These are phyloP conservation scores for Alternaria arbusti DNA, from an alignment of 2,329 filamentous ascomycete genomes.

Conservation along the genomic window DNA sequence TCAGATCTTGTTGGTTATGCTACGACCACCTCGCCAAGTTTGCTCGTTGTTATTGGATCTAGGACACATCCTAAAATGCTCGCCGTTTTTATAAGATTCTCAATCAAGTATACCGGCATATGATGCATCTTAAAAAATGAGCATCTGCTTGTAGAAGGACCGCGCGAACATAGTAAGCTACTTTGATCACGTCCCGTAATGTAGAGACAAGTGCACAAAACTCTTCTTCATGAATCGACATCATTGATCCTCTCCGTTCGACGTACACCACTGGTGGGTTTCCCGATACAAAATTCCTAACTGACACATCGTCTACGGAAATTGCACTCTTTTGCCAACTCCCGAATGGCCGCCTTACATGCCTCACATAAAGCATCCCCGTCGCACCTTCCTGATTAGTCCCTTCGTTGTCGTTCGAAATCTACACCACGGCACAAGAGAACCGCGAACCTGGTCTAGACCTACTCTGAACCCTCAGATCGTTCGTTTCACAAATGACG, in stretches of 20 bases:
- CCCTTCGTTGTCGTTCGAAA: neutral
- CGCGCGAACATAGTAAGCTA: neutral
- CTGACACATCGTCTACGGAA: neutral
- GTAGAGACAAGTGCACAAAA: neutral
- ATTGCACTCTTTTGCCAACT: neutral
- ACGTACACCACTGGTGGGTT: neutral
- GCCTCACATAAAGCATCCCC: neutral
- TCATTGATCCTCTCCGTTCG: neutral
- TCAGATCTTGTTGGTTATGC: neutral
- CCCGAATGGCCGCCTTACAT: neutral
- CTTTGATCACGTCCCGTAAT: neutral
- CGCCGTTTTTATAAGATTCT: neutral
- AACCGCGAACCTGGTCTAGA: neutral
- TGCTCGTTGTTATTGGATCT: neutral
- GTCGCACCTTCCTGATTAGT: neutral
- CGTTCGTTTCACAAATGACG: neutral
- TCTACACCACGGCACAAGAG: neutral
- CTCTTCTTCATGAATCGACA: neutral
- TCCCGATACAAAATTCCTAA: neutral
- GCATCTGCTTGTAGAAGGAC: neutral
- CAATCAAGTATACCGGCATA: neutral
- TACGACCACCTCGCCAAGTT: neutral
- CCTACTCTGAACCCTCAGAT: neutral
- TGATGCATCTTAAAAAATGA: neutral
- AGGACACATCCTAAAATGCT: neutral